phyloP scores from a whole-genome alignment of 179 eudicot genomes.

The Patellifolia procumbens region DNA sequence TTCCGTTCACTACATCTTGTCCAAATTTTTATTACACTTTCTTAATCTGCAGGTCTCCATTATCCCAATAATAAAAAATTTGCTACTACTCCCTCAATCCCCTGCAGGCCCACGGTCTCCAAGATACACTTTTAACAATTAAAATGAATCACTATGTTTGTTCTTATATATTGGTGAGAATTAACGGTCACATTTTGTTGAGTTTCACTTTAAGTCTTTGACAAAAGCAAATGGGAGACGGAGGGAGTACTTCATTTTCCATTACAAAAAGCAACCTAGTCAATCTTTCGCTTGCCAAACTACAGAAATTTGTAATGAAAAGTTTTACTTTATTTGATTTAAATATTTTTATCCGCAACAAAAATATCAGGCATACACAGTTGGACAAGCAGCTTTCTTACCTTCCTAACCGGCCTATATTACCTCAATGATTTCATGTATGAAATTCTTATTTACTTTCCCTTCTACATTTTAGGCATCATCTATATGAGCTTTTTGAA shows the following conservation, averaged over 20 bases:
- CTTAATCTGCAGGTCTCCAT: background rate
- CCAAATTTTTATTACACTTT: background rate
- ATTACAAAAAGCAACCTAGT: background rate
- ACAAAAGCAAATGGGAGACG: too few species aligned
- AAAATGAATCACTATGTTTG: too few species aligned
- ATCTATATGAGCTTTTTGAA: background rate
- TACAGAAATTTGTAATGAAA: background rate
- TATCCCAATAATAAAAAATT: background rate
- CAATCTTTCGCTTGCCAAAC: background rate
- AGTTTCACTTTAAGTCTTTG: too few species aligned
- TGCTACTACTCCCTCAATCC: background rate
- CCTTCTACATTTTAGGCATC: background rate
- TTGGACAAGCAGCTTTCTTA: background rate
- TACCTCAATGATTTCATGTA: background rate
- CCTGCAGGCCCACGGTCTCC: too few species aligned
- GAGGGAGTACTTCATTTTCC: too few species aligned
- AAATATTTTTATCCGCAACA: background rate
- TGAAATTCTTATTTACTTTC: background rate
- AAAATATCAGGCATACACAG: background rate
- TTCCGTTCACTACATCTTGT: background rate
- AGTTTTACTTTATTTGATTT: background rate
- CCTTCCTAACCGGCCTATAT: background rate
- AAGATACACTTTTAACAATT: too few species aligned
- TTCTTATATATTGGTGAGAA: too few species aligned
- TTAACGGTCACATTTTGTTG: too few species aligned